These are phyloP conservation scores for Vachellia collinsii DNA, from an alignment of 306 rosid genomes.

Conservation along the genomic window DNA sequence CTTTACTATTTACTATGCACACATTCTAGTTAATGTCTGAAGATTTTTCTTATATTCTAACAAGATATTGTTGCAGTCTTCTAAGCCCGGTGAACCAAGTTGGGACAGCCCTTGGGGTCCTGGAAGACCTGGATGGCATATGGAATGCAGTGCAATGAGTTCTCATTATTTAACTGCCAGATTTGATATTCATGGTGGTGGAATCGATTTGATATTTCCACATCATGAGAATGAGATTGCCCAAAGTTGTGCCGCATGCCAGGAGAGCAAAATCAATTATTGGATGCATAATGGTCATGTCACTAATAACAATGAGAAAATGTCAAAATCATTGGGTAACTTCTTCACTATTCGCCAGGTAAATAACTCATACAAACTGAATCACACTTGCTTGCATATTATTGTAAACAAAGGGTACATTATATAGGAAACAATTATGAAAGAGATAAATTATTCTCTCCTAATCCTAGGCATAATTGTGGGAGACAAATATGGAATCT, in stretches of 20 bases:
- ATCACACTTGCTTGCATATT: too few relatives aligned
- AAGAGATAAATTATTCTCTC: too few relatives aligned
- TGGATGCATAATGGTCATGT: conserved; percentile 99
- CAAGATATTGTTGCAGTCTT: conserved; percentile 64
- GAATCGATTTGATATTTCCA: conserved; percentile 94
- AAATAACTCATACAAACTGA: too few relatives aligned
- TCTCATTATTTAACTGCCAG: conserved; percentile 73
- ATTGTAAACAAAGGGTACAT: too few relatives aligned
- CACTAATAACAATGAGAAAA: conserved; percentile 85
- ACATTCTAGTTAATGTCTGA: conserved; percentile 18
- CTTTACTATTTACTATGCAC: conserved; percentile 29
- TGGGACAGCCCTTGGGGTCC: conserved; percentile 99
- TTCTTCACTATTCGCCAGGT: conserved; percentile 99
- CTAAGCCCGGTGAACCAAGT: conserved; percentile 95
- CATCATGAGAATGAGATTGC: conserved; percentile 99
- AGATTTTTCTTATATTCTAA: conserved; percentile 21
- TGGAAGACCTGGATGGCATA: conserved; percentile 99
- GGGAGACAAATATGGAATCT: too few relatives aligned
- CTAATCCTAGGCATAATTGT: too few relatives aligned
- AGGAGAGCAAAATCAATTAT: conserved; percentile 68
- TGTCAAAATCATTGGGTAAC: conserved; percentile 95
- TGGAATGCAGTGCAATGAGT: conserved; percentile 99
- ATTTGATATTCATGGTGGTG: conserved; percentile 98
- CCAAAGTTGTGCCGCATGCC: conserved; percentile 88
- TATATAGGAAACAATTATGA: too few relatives aligned